Conservation (phyloP, 306 rosid genomes). For the Coriaria nepalensis region DNA sequence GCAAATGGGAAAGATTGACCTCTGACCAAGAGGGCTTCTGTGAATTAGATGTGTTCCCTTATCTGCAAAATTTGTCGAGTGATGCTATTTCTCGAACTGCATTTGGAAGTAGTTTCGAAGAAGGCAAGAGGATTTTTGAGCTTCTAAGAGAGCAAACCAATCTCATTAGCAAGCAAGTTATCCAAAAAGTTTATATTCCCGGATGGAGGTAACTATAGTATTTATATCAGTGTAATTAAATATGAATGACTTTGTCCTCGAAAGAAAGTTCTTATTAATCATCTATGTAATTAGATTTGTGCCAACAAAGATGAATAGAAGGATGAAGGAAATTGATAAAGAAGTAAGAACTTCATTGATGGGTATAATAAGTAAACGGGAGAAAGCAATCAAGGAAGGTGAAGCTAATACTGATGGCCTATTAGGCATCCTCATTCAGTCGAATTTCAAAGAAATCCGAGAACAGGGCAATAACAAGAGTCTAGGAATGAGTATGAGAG, state of each 20-base stretch:
- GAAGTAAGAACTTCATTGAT: constrained; percentile 12
- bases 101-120: constrained; percentile 31
- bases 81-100: constrained; percentile 33
- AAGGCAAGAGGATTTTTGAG: constrained; percentile 22
- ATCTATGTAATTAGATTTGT: constrained; percentile 12
- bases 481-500: constrained; percentile 30
- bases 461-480: constrained; percentile 18
- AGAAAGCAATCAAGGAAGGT: constrained; percentile 7
- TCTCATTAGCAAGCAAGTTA: neutral
- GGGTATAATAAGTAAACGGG: constrained; percentile 22
- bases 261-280: neutral
- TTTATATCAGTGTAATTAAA: too few relatives aligned
- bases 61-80: constrained; percentile 11
- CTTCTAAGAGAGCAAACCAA: constrained; percentile 18
- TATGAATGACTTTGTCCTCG: too few relatives aligned
- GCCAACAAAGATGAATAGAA: constrained; percentile 18
- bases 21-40: constrained; percentile 2
- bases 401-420: constrained; percentile 14
- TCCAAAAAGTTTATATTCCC: constrained; percentile 14
- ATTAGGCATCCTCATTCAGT: constrained; percentile 29
- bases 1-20: constrained; percentile 20
- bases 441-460: constrained; percentile 16
- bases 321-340: constrained; percentile 19
- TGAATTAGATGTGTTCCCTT: constrained; percentile 28
- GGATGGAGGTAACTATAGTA: constrained; percentile 24